Percentiles rank a stretch among this genome's conserved stretches.
Conservation (phyloP, 495 filamentous ascomycete genomes). For the Penicillium manginii region DNA sequence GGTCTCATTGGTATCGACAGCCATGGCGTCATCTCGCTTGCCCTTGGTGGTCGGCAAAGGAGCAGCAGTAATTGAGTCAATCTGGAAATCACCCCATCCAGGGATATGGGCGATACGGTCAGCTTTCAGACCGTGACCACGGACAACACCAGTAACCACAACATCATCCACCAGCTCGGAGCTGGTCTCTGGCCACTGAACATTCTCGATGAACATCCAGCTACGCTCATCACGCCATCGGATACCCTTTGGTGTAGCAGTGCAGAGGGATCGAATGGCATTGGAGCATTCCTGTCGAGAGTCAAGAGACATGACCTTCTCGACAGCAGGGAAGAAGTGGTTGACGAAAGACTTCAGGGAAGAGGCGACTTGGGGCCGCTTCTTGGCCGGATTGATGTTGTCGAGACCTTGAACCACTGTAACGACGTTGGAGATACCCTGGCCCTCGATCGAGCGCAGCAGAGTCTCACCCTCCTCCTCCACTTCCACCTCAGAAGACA, state of each 20-base stretch:
- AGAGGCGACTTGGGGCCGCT: constrained; percentile 69
- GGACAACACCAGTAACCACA: constrained; percentile 81
- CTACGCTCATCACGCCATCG: constrained; percentile 91
- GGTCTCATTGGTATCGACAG: constrained; percentile 59
- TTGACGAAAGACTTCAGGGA: constrained; percentile 89
- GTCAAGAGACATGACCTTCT: constrained; percentile 85
- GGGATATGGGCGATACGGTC: constrained; percentile 89
- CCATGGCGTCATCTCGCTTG: constrained; percentile 70
- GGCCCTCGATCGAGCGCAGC: constrained; percentile 82
- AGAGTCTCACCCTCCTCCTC: constrained; percentile 81
- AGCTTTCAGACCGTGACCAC: constrained; percentile 84
- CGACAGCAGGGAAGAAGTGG: constrained; percentile 87
- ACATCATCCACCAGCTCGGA: constrained; percentile 55
- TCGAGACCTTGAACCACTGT: constrained; percentile 80
- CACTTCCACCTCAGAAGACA: constrained; percentile 81
- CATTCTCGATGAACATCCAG: constrained; percentile 89
- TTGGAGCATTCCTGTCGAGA: constrained; percentile 87
- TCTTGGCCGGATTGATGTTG: constrained; percentile 75
- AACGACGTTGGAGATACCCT: constrained; percentile 87
- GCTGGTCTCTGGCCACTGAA: constrained; percentile 65
- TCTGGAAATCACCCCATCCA: constrained; percentile 94
- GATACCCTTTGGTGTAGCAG: constrained; percentile 85
- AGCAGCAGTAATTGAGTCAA: constrained; percentile 81
- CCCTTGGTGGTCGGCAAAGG: constrained; percentile 56
- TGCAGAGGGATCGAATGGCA: constrained; percentile 86